Evolutionary conservation across 1,139 yeast genomes (phyloP).

Genomic region (Diutina sp.): DNA sequence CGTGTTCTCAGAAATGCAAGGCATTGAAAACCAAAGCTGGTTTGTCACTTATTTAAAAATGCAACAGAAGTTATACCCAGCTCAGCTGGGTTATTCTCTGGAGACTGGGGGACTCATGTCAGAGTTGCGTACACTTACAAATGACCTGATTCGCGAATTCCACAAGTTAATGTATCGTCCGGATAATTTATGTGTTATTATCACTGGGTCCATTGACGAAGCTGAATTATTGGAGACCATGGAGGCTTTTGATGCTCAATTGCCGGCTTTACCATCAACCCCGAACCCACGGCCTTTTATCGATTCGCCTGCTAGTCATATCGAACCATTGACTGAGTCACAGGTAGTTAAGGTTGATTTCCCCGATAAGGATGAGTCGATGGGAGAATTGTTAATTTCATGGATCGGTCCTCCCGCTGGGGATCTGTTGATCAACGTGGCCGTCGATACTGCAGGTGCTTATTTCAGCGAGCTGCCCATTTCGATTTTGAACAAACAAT

Average conservation of each 20-base stretch:
- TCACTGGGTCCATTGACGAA: constrained; percentile 78
- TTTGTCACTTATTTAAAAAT: constrained; percentile 51
- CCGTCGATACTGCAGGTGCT: constrained; percentile 58
- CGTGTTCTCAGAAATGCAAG: constrained; percentile 96
- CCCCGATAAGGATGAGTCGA: constrained; percentile 81
- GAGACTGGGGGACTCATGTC: constrained; percentile 90
- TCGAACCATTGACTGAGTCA: constrained; percentile 28
- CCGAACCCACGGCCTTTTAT: constrained; percentile 62
- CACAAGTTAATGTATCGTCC: constrained; percentile 68
- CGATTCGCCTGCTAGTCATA: constrained; percentile 39
- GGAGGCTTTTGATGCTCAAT: constrained; percentile 47
- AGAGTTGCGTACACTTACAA: constrained; percentile 61
- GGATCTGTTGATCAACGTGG: constrained; percentile 44
- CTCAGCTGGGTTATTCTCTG: constrained; percentile 68
- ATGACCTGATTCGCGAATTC: constrained; percentile 62
- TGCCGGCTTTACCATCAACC: constrained; percentile 27
- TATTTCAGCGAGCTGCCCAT: constrained; percentile 71
- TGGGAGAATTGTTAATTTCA: constrained; percentile 61
- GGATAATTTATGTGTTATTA: constrained; percentile 69
- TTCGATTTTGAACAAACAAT: constrained; percentile 48
- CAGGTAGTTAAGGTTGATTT: constrained; percentile 48
- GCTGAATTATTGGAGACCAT: constrained; percentile 50
- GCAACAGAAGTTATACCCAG: constrained; percentile 47
- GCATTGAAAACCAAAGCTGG: constrained; percentile 73
- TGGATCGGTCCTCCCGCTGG: constrained; percentile 75